These are phyloP conservation scores for Oryza brachyantha DNA, from an alignment of 176 grass and related monocot genomes.

Conservation along the genomic window DNA sequence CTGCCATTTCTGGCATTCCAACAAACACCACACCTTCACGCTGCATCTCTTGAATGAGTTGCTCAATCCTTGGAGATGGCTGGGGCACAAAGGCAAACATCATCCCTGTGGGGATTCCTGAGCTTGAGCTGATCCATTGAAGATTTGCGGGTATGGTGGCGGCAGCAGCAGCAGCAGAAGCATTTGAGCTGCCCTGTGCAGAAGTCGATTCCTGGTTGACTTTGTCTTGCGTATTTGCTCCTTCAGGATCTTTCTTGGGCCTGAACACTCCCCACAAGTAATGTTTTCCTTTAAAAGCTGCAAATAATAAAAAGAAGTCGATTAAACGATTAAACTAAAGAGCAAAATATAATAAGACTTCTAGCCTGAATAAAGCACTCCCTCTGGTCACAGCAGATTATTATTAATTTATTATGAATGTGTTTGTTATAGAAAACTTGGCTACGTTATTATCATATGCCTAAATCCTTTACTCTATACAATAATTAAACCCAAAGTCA, in stretches of 20 bases:
- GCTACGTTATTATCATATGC: too few relatives aligned
- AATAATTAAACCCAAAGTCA: too few relatives aligned
- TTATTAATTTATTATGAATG: too few relatives aligned
- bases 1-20: conserved; percentile 2
- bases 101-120: neutral
- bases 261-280: conserved; percentile 59
- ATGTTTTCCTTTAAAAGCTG: conserved; percentile 29
- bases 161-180: too few relatives aligned
- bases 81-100: conserved; percentile 4
- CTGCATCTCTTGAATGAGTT: conserved; percentile 25
- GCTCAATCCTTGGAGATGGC: neutral
- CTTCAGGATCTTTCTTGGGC: neutral
- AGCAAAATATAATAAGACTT: too few relatives aligned
- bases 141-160: neutral
- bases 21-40: conserved; percentile 13
- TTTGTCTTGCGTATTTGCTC: neutral
- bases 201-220: neutral
- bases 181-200: neutral
- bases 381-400: too few relatives aligned
- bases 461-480: too few relatives aligned
- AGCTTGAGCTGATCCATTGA: neutral
- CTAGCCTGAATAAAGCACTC: too few relatives aligned
- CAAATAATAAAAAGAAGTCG: too few relatives aligned
- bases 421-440: too few relatives aligned
- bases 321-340: too few relatives aligned